Percentiles rank a stretch among this genome's conserved stretches.
Evolutionary conservation across 768 basidiomycete genomes (phyloP).

Genomic region (Calocera viscosa): DNA sequence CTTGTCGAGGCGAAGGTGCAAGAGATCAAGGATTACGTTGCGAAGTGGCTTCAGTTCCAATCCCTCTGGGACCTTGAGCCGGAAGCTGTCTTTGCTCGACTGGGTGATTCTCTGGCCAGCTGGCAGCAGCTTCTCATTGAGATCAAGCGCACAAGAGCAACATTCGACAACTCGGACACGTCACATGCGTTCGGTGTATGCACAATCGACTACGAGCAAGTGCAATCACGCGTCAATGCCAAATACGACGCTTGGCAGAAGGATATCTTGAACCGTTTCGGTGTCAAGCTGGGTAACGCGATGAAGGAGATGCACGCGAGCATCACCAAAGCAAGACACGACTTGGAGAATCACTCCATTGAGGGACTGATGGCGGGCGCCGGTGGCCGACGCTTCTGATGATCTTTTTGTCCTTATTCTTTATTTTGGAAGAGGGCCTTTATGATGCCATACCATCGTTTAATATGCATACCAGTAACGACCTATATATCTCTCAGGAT

Average conservation of each 20-base stretch:
- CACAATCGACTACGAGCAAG: slow-evolving; percentile 94
- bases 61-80: slow-evolving; percentile 97
- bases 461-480: slow-evolving; percentile 10
- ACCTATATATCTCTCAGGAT: background rate
- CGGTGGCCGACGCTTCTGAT: slow-evolving; percentile 39
- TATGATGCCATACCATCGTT: background rate
- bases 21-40: slow-evolving; percentile 80
- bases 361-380: slow-evolving; percentile 58
- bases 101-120: slow-evolving; percentile 82
- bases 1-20: slow-evolving; percentile 82
- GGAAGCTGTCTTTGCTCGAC: slow-evolving; percentile 88
- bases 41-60: slow-evolving; percentile 98
- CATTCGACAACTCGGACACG: slow-evolving; percentile 93
- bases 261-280: slow-evolving; percentile 85
- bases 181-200: slow-evolving; percentile 85
- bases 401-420: background rate
- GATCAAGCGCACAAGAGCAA: slow-evolving; percentile 91
- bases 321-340: slow-evolving; percentile 86
- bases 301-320: slow-evolving; percentile 98
- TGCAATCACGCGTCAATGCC: slow-evolving; percentile 91
- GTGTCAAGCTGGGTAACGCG: slow-evolving; percentile 78
- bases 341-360: slow-evolving; percentile 91
- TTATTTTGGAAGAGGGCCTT: background rate
- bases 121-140: slow-evolving; percentile 96
- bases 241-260: slow-evolving; percentile 98